A percentile compares a stretch with the other conserved stretches of the same genome.
phyloP scores from a whole-genome alignment of 352 stramenopile species.

The Globisporangium polare region DNA sequence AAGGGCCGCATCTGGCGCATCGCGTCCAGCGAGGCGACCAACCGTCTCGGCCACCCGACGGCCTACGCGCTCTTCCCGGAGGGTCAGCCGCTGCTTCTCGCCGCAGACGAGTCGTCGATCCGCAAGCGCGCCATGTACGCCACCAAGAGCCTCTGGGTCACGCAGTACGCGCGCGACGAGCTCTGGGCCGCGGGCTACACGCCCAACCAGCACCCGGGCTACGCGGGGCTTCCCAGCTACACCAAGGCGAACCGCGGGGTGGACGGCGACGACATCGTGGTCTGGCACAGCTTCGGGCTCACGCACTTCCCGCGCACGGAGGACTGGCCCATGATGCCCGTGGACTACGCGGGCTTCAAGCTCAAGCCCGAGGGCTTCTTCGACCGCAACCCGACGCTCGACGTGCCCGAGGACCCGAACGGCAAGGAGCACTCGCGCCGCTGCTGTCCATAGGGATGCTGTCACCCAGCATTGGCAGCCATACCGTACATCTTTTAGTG shows the following conservation, averaged over 20 bases:
- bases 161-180: slow-evolving; percentile 50
- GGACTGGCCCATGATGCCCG: slow-evolving; percentile 77
- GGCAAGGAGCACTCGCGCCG: slow-evolving; percentile 31
- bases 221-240: slow-evolving; percentile 52
- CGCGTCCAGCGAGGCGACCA: slow-evolving; percentile 47
- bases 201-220: slow-evolving; percentile 51
- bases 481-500: not conserved
- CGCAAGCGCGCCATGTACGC: slow-evolving; percentile 51
- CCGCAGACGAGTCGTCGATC: slow-evolving; percentile 42
- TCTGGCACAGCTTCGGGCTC: slow-evolving; percentile 76
- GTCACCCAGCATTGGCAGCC: too few relatives aligned
- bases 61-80: slow-evolving; percentile 58
- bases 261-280: slow-evolving; percentile 59
- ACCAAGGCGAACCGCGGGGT: slow-evolving; percentile 45
- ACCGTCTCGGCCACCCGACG: slow-evolving; percentile 50
- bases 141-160: slow-evolving; percentile 73
- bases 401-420: slow-evolving; percentile 42
- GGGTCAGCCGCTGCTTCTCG: slow-evolving; percentile 49
- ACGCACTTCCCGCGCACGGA: slow-evolving; percentile 65
- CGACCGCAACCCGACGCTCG: slow-evolving; percentile 50
- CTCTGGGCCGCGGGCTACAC: slow-evolving; percentile 69
- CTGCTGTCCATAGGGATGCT: slow-evolving; percentile 21
- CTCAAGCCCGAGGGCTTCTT: slow-evolving; percentile 72
- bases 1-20: slow-evolving; percentile 59
- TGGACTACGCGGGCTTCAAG: slow-evolving; percentile 62